Conservation (phyloP, 2,329 filamentous ascomycete species). For the Stachybotrys elegans region DNA sequence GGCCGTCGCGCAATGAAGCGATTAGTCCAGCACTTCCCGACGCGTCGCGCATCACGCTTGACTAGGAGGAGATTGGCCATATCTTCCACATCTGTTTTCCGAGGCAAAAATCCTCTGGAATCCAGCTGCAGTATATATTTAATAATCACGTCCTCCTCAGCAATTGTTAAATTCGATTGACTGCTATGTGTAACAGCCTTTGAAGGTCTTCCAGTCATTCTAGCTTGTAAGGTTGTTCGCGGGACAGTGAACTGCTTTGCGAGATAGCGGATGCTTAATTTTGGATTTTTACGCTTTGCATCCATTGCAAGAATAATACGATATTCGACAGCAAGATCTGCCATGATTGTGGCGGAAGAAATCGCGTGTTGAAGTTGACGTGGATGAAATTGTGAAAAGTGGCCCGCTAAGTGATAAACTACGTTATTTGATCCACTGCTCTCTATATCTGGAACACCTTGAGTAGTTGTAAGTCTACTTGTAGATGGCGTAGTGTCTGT, state of each 20-base stretch:
- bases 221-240: background rate
- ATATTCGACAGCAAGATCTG: background rate
- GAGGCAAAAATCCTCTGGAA: background rate
- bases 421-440: slow-evolving; percentile 1
- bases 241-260: background rate
- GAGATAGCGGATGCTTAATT: background rate
- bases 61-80: background rate
- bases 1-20: background rate
- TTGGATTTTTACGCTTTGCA: background rate
- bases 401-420: background rate
- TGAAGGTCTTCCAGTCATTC: background rate
- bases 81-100: background rate
- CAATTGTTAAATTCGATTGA: background rate
- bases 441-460: too few relatives aligned
- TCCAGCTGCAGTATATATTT: background rate
- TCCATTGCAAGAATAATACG: background rate
- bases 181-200: background rate
- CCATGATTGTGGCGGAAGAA: background rate
- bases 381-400: background rate
- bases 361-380: background rate
- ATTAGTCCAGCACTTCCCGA: background rate
- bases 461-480: too few relatives aligned
- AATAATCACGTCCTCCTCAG: background rate
- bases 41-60: background rate
- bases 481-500: too few relatives aligned